These are phyloP conservation scores for Chlamydomonas sphaeroides DNA, from an alignment of 139 green algal species.

Conservation along the genomic window DNA sequence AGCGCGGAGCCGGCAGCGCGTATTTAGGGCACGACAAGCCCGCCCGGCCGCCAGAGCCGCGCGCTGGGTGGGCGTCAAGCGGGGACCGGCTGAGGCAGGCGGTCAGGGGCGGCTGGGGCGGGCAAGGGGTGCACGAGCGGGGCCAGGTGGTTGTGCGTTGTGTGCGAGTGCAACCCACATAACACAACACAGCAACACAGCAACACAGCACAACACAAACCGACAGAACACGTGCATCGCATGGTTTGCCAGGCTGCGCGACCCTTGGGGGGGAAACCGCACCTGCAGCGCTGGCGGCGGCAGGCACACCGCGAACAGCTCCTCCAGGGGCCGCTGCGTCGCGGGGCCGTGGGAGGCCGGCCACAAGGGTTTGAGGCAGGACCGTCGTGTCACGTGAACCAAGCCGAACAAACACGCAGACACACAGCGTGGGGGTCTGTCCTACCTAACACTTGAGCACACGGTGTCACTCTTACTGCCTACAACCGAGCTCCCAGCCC, in stretches of 20 bases:
- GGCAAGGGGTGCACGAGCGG: too few species aligned
- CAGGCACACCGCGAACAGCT: slow-evolving; percentile 63
- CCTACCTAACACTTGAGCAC: not conserved
- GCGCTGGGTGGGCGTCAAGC: too few species aligned
- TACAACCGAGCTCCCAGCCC: too few species aligned
- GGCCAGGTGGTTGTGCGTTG: too few species aligned
- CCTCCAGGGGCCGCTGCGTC: slow-evolving; percentile 55
- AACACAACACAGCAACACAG: not conserved
- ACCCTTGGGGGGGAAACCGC: not conserved
- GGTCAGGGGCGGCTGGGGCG: too few species aligned
- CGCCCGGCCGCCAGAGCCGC: too few species aligned
- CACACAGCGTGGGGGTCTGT: not conserved
- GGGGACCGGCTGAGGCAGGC: too few species aligned
- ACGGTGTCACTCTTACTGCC: not conserved
- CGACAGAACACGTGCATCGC: not conserved
- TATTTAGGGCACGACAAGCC: too few species aligned
- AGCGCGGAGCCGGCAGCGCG: too few species aligned
- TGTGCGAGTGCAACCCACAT: too few species aligned
- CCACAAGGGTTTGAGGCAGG: not conserved
- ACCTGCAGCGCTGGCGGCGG: slow-evolving; percentile 32
- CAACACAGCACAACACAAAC: not conserved
- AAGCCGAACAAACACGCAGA: not conserved
- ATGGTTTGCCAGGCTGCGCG: not conserved
- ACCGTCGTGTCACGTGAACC: too few species aligned
- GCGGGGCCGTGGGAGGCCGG: not conserved